Evolutionary conservation across 1,284 basidiomycete species (phyloP).

Genomic region (Boletus sp.): DNA sequence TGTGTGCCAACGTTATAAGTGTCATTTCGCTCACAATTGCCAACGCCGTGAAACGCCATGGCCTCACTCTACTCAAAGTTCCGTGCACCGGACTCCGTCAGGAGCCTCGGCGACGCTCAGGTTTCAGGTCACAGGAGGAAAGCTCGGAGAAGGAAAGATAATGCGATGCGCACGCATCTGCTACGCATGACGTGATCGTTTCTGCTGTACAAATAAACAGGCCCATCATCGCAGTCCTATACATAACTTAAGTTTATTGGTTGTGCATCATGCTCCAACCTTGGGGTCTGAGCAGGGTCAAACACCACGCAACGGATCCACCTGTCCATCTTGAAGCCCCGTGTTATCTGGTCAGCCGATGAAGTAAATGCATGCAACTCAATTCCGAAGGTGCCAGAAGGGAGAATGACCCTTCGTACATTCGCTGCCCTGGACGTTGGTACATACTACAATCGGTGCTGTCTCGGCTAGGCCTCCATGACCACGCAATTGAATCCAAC

Average conservation of each 20-base stretch:
- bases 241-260: constrained; percentile 8
- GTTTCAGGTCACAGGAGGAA: constrained; percentile 3
- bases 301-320: constrained; percentile 9
- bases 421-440: background rate
- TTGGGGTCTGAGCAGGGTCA: background rate
- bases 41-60: constrained; percentile 9
- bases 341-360: constrained; percentile 9
- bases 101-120: background rate
- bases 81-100: background rate
- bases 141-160: no score
- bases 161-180: no score
- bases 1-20: constrained; percentile 15
- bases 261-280: background rate
- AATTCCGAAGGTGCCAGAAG: constrained; percentile 1
- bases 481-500: constrained; percentile 5
- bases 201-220: background rate
- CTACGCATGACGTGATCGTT: constrained; percentile 5
- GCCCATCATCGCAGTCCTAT: background rate
- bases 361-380: constrained; percentile 15
- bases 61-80: background rate
- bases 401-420: constrained; percentile 1
- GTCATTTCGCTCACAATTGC: constrained; percentile 7
- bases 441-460: no score
- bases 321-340: constrained; percentile 2
- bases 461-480: no score